phyloP scores from a whole-genome alignment of 257 asterid species.

The Scutellaria barbata region DNA sequence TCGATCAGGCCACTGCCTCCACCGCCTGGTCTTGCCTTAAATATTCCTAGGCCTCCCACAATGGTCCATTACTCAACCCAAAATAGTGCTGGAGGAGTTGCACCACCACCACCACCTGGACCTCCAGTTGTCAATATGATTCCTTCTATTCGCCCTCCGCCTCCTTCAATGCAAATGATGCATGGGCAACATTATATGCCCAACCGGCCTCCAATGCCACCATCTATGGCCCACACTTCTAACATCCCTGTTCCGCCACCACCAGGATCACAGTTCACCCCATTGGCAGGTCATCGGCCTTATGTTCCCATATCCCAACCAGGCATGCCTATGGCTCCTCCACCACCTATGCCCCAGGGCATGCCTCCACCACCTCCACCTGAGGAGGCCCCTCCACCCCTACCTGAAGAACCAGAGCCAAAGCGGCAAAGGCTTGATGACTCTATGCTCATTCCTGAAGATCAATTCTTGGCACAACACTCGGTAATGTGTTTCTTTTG shows the following conservation, averaged over 20 bases:
- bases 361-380: conserved; percentile 94
- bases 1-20: conserved; percentile 82
- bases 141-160: conserved; percentile 70
- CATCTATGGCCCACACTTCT: conserved; percentile 49
- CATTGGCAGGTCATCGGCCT: conserved; percentile 64
- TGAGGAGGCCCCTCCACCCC: conserved; percentile 96
- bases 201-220: conserved; percentile 74
- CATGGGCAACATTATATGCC: conserved; percentile 69
- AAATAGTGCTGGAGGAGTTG: conserved; percentile 47
- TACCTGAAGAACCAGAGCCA: conserved; percentile 95
- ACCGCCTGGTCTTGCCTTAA: conserved; percentile 80
- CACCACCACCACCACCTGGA: conserved; percentile 68
- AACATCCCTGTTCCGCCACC: conserved; percentile 21
- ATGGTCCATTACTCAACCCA: conserved; percentile 60
- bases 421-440: conserved; percentile 93
- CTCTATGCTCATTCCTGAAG: conserved; percentile 81
- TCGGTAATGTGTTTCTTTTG: conserved; percentile 48
- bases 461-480: conserved; percentile 79
- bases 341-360: conserved; percentile 83
- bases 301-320: conserved; percentile 68
- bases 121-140: conserved; percentile 65
- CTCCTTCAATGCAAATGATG: conserved; percentile 72
- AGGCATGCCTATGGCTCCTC: conserved; percentile 73
- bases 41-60: conserved; percentile 76
- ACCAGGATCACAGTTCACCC: conserved; percentile 70